phyloP scores from a whole-genome alignment of 2,329 filamentous ascomycete genomes.

The Pestalotiopsis sp. region DNA sequence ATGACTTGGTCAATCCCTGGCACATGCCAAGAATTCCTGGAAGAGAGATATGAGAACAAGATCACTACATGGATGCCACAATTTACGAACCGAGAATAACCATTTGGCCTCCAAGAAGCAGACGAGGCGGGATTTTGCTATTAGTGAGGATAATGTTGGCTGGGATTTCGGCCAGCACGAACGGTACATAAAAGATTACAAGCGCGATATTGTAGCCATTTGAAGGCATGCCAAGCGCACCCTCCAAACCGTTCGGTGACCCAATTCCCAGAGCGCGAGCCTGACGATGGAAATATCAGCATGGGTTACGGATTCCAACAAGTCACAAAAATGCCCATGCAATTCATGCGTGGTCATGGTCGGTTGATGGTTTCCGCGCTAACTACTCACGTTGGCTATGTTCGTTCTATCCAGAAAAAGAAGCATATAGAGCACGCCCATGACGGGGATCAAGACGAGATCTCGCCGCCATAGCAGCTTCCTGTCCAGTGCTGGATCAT shows the following conservation, averaged over 20 bases:
- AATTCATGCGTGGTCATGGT: too few species aligned
- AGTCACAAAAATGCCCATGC: background rate
- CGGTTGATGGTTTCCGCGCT: too few species aligned
- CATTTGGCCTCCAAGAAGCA: constrained; percentile 43
- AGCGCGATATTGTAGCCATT: constrained; percentile 45
- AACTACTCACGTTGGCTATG: constrained; percentile 41
- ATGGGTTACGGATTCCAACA: background rate
- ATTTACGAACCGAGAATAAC: constrained; percentile 37
- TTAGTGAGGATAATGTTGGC: constrained; percentile 47
- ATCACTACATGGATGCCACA: background rate
- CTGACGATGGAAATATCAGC: background rate
- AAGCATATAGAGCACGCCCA: constrained; percentile 31
- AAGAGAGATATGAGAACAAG: constrained; percentile 11
- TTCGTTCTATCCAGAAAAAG: constrained; percentile 31
- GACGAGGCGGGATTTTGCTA: constrained; percentile 39
- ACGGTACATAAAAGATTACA: constrained; percentile 48
- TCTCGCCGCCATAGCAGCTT: constrained; percentile 30
- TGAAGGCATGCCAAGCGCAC: constrained; percentile 43
- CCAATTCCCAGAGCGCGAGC: constrained; percentile 36
- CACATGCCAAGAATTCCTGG: constrained; percentile 44
- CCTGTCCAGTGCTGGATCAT: constrained; percentile 23
- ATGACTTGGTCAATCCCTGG: constrained; percentile 42
- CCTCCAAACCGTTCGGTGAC: constrained; percentile 42
- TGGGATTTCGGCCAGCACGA: constrained; percentile 47
- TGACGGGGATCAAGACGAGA: constrained; percentile 29